phyloP scores from a whole-genome alignment of 2,329 filamentous ascomycete species.

The Fusarium humuli region DNA sequence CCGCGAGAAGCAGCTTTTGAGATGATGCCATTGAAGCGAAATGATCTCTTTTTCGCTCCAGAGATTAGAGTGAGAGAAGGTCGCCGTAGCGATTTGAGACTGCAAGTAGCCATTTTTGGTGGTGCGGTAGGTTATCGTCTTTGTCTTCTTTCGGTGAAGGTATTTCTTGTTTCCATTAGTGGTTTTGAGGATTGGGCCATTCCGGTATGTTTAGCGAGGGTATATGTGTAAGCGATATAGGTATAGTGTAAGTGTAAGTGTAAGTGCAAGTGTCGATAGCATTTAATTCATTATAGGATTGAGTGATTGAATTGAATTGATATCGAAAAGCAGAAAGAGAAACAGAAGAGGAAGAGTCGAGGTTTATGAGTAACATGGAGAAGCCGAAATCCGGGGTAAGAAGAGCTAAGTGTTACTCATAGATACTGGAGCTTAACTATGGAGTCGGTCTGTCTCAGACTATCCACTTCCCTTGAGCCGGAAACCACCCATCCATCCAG shows the following conservation, averaged over 20 bases:
- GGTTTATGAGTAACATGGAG: slow-evolving; percentile 19
- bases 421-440: slow-evolving; percentile 14
- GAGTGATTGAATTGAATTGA: neutral
- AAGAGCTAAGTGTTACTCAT: slow-evolving; percentile 34
- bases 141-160: slow-evolving; percentile 21
- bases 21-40: slow-evolving; percentile 22
- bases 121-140: slow-evolving; percentile 19
- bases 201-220: slow-evolving; percentile 8
- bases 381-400: slow-evolving; percentile 33
- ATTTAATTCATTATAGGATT: slow-evolving; percentile 9
- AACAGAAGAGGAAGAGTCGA: neutral
- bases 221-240: neutral
- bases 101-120: slow-evolving; percentile 30
- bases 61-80: slow-evolving; percentile 31
- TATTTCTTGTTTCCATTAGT: slow-evolving; percentile 21
- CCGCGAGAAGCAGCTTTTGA: slow-evolving; percentile 33
- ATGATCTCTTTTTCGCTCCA: slow-evolving; percentile 23
- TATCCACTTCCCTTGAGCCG: neutral
- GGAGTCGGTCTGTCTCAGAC: neutral
- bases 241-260: neutral
- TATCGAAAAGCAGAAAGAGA: neutral
- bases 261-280: neutral
- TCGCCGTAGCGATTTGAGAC: slow-evolving; percentile 40
- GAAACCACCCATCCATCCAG: neutral
- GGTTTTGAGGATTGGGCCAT: slow-evolving; percentile 18